phyloP scores from a whole-genome alignment of 495 filamentous ascomycete species.

The Sporormia fimetaria region DNA sequence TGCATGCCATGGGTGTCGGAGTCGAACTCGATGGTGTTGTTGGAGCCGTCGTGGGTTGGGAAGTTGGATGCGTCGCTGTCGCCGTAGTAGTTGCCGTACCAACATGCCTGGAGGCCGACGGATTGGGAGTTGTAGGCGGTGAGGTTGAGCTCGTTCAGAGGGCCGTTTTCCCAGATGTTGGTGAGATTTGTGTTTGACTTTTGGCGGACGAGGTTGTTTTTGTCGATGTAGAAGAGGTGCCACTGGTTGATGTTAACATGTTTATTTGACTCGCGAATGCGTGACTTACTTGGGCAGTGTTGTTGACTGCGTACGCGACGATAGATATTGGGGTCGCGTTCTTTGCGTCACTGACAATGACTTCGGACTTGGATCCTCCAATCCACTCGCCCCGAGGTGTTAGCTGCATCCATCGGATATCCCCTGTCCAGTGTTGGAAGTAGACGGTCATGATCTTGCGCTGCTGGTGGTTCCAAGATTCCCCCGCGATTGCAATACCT shows the following conservation, averaged over 20 bases:
- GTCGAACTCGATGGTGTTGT: conserved; percentile 12
- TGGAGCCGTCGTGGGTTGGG: conserved; percentile 15
- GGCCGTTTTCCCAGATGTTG: conserved; percentile 30
- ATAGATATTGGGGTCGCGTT: conserved; percentile 32
- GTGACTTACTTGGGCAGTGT: conserved; percentile 17
- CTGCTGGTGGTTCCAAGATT: conserved; percentile 26
- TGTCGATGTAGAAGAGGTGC: conserved; percentile 32
- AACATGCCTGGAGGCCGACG: conserved; percentile 33
- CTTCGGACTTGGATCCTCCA: conserved; percentile 26
- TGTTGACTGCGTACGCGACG: conserved; percentile 27
- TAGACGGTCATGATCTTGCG: conserved; percentile 30
- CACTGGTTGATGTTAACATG: conserved; percentile 7
- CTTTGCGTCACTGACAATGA: conserved; percentile 32
- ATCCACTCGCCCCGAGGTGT: conserved; percentile 22
- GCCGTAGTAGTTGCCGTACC: conserved; percentile 34
- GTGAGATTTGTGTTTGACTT: conserved; percentile 28
- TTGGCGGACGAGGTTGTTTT: conserved; percentile 26
- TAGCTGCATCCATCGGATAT: conserved; percentile 29
- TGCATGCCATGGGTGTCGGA: conserved; percentile 24
- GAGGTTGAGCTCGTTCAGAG: conserved; percentile 27
- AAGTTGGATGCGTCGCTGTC: conserved; percentile 24
- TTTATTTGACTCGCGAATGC: background rate
- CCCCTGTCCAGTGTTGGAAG: conserved; percentile 31
- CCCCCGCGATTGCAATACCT: conserved; percentile 31
- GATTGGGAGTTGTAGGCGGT: conserved; percentile 25